A percentile compares a stretch with the other conserved stretches of the same genome.
Conservation (phyloP, 805 yeast species). For the Teunomyces kruisii region DNA sequence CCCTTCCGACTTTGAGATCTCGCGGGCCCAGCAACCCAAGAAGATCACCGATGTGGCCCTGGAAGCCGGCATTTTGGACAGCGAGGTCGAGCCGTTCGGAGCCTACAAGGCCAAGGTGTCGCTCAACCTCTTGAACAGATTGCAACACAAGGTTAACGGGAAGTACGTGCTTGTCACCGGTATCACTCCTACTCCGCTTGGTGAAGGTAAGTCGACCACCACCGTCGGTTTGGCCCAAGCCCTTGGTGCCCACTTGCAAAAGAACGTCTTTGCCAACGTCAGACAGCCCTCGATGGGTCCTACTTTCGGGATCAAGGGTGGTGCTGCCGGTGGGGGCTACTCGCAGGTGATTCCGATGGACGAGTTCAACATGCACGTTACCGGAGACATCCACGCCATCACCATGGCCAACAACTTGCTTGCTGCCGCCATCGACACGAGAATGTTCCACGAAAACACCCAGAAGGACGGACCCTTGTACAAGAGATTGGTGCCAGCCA, state of each 20-base stretch:
- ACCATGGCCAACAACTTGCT: constrained; percentile 77
- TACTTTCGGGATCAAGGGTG: constrained; percentile 85
- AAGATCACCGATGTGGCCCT: constrained; percentile 64
- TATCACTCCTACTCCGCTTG: constrained; percentile 82
- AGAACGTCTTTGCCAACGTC: constrained; percentile 74
- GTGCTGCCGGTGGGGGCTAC: constrained; percentile 90
- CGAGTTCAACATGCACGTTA: constrained; percentile 81
- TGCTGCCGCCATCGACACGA: constrained; percentile 84
- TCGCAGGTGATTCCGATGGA: constrained; percentile 89
- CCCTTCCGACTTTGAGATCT: constrained; percentile 78
- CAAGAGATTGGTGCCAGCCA: constrained; percentile 72
- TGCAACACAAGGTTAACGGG: constrained; percentile 61
- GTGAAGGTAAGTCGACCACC: constrained; percentile 85
- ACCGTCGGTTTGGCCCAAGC: constrained; percentile 84
- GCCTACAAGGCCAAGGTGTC: constrained; percentile 76
- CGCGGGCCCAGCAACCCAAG: constrained; percentile 73
- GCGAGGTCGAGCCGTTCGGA: constrained; percentile 75
- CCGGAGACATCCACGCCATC: constrained; percentile 86
- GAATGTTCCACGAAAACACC: constrained; percentile 81
- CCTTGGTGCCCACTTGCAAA: constrained; percentile 69
- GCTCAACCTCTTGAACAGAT: constrained; percentile 59
- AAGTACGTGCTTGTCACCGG: constrained; percentile 77
- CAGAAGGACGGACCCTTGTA: constrained; percentile 73
- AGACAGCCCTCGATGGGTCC: constrained; percentile 91
- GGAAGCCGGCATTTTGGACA: constrained; percentile 65